A percentile compares a stretch with the other conserved stretches of the same genome.
These are phyloP conservation scores for Coix lacrymajobi DNA, from an alignment of 176 grass and related monocot genomes.

Conservation along the genomic window DNA sequence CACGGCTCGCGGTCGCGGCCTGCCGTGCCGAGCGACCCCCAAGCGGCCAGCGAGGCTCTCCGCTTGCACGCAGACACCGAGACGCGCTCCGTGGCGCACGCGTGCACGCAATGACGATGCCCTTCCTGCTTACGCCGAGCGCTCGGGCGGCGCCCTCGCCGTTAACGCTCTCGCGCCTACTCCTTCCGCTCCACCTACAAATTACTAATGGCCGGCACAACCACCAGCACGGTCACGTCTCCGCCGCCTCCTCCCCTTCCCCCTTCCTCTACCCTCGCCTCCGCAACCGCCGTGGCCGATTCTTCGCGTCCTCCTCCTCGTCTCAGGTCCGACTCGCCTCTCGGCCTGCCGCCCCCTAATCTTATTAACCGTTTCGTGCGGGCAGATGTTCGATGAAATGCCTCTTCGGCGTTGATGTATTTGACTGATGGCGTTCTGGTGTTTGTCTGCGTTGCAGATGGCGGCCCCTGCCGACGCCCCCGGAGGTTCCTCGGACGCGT, in stretches of 20 bases:
- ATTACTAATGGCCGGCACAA: not conserved
- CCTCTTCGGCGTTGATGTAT: not conserved
- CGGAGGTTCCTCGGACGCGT: conserved; percentile 37
- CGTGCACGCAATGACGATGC: conserved; percentile 50
- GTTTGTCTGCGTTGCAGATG: conserved; percentile 42
- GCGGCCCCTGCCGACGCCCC: conserved; percentile 43
- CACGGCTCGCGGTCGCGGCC: not conserved
- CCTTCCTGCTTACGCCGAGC: conserved; percentile 39
- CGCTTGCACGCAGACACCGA: too few relatives aligned
- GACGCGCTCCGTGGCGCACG: not conserved
- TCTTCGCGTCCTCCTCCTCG: conserved; percentile 24
- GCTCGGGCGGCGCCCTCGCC: conserved; percentile 17
- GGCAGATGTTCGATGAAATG: conserved; percentile 14
- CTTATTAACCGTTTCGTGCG: too few relatives aligned
- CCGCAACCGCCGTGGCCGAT: not conserved
- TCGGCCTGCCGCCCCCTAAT: not conserved
- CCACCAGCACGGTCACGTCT: not conserved
- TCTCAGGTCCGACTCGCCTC: conserved; percentile 34
- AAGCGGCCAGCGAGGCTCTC: conserved; percentile 17
- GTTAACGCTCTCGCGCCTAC: conserved; percentile 39
- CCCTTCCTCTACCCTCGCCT: not conserved
- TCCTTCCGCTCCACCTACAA: conserved; percentile 35
- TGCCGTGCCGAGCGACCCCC: conserved; percentile 4
- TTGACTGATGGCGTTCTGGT: not conserved
- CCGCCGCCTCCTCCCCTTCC: not conserved